Percentiles rank a stretch among this genome's conserved stretches.
Conservation (phyloP, 257 asterid species). For the Solanum pennellii region DNA sequence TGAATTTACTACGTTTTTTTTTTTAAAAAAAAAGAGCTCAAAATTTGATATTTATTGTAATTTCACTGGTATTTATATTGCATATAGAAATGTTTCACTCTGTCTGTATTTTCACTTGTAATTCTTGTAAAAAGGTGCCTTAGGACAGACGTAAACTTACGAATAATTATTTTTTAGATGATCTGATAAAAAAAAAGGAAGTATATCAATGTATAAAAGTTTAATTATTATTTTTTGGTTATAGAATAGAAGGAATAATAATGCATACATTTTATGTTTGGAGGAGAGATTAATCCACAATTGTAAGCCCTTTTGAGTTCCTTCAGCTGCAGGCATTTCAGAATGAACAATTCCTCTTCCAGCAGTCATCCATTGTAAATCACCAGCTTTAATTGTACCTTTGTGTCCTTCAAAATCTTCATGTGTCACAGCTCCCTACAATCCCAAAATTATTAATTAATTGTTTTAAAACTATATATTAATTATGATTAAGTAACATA, state of each 20-base stretch:
- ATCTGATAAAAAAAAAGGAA: background rate
- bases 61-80: too few species aligned
- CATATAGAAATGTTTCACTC: background rate
- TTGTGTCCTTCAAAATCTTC: conserved; percentile 87
- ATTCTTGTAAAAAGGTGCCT: background rate
- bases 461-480: too few species aligned
- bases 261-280: conserved; percentile 49
- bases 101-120: background rate
- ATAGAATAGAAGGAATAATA: background rate
- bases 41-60: too few species aligned
- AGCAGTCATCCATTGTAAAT: conserved; percentile 96
- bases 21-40: too few species aligned
- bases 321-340: conserved; percentile 73
- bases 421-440: conserved; percentile 63
- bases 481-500: background rate
- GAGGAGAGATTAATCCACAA: conserved; percentile 87
- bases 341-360: conserved; percentile 97
- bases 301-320: conserved; percentile 79
- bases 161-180: background rate
- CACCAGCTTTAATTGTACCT: conserved; percentile 76
- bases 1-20: background rate
- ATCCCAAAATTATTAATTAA: background rate
- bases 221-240: background rate
- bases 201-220: background rate
- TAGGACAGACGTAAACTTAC: background rate